Percentiles rank a stretch among this genome's conserved stretches.
phyloP scores from a whole-genome alignment of 495 filamentous ascomycete species.

The Aspergillus cristatus region DNA sequence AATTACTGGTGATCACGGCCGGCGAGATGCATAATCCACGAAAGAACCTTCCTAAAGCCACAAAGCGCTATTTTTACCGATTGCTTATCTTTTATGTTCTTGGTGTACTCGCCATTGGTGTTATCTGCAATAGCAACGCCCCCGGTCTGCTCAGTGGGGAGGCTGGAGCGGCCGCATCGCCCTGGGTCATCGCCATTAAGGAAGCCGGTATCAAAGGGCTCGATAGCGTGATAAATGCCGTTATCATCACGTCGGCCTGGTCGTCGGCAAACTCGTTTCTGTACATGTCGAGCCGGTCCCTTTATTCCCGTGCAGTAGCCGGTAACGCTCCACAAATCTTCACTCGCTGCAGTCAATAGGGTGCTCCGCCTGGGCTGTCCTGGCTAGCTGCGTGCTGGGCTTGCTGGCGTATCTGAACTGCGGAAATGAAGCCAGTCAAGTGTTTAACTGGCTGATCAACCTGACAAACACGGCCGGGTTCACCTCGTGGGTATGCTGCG shows the following conservation, averaged over 20 bases:
- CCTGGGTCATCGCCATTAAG: constrained; percentile 46
- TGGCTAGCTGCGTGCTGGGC: constrained; percentile 7
- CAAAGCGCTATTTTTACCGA: constrained; percentile 66
- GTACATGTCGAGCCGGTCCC: constrained; percentile 58
- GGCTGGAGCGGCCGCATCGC: constrained; percentile 31
- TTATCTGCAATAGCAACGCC: constrained; percentile 39
- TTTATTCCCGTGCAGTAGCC: constrained; percentile 35
- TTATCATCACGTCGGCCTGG: constrained; percentile 53
- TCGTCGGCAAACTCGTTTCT: constrained; percentile 65
- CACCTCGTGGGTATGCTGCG: constrained; percentile 45
- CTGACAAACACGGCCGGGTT: constrained; percentile 43
- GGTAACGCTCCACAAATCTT: constrained; percentile 30
- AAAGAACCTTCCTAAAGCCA: constrained; percentile 60
- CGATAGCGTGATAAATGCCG: constrained; percentile 61
- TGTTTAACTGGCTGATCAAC: constrained; percentile 43
- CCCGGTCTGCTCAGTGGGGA: constrained; percentile 38
- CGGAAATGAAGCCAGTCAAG: constrained; percentile 1
- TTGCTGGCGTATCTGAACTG: constrained; percentile 17
- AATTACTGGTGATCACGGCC: constrained; percentile 35
- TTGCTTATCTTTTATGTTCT: constrained; percentile 64
- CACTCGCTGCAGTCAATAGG: constrained; percentile 21
- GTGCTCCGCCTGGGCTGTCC: constrained; percentile 30
- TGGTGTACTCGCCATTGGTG: constrained; percentile 39
- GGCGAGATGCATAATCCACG: constrained; percentile 60
- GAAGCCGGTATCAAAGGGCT: constrained; percentile 52